Conservation (phyloP, 2,329 filamentous ascomycete genomes). For the Nothomitra cinnamomea region DNA sequence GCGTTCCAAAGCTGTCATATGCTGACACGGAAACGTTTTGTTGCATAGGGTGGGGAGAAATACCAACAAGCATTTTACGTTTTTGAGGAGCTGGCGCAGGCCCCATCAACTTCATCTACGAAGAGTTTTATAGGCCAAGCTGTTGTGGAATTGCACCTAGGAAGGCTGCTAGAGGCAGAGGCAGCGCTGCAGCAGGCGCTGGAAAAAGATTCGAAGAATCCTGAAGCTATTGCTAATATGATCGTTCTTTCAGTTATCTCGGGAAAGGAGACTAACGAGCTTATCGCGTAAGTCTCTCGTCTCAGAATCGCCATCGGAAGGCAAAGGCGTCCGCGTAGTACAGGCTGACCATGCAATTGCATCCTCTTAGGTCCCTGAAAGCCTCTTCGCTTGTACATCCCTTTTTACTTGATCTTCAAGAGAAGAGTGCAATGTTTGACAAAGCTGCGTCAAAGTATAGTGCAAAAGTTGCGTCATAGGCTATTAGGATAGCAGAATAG, state of each 20-base stretch:
- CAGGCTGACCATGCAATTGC: slow-evolving; percentile 3
- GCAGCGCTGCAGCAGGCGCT: slow-evolving; percentile 67
- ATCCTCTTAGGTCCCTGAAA: slow-evolving; percentile 32
- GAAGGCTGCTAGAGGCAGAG: slow-evolving; percentile 76
- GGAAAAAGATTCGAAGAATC: slow-evolving; percentile 51
- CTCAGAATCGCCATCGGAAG: neutral
- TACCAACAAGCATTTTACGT: slow-evolving; percentile 97
- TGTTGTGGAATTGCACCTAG: slow-evolving; percentile 79
- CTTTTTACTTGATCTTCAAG: slow-evolving; percentile 55
- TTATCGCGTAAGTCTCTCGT: slow-evolving; percentile 19
- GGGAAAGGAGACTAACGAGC: slow-evolving; percentile 51
- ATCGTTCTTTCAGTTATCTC: slow-evolving; percentile 62
- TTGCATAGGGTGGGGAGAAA: slow-evolving; percentile 67
- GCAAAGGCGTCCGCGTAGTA: neutral
- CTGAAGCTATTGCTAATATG: slow-evolving; percentile 65
- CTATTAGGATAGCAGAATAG: slow-evolving; percentile 12
- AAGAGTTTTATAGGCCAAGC: slow-evolving; percentile 72
- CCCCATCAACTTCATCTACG: slow-evolving; percentile 60
- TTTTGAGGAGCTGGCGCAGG: slow-evolving; percentile 86
- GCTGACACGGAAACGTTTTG: neutral
- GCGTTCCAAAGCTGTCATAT: neutral
- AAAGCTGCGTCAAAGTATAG: slow-evolving; percentile 73
- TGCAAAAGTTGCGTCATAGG: slow-evolving; percentile 53
- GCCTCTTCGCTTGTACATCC: slow-evolving; percentile 48
- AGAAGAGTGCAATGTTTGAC: slow-evolving; percentile 81